These are phyloP conservation scores for Corylus avellana DNA, from an alignment of 306 rosid species.

Conservation along the genomic window DNA sequence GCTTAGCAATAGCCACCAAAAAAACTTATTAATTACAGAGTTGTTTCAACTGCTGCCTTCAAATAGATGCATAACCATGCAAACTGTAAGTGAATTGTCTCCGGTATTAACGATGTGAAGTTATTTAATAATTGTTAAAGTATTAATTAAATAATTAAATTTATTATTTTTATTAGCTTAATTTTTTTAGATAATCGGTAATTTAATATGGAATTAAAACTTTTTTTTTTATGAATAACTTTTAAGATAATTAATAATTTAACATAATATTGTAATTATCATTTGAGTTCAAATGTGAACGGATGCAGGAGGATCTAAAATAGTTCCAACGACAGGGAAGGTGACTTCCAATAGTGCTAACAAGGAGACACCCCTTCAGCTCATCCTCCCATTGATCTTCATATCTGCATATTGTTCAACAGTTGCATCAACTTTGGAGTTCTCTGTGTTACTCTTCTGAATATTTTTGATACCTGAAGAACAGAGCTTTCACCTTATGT, in stretches of 20 bases:
- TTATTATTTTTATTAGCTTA: too few species aligned
- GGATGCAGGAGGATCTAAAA: slow-evolving; percentile 7
- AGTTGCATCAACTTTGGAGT: background rate
- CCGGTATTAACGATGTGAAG: background rate
- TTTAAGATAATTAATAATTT: too few species aligned
- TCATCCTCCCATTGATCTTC: background rate
- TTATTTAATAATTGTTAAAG: background rate
- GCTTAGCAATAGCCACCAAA: background rate
- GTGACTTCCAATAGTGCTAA: background rate
- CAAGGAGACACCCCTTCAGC: slow-evolving; percentile 4
- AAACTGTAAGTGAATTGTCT: too few species aligned
- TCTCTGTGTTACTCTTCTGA: background rate
- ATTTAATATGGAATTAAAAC: too few species aligned
- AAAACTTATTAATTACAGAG: background rate
- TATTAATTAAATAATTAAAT: too few species aligned
- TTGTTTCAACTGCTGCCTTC: too few species aligned
- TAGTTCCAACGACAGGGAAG: background rate
- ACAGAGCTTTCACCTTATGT: background rate
- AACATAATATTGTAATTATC: background rate
- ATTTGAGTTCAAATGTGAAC: background rate
- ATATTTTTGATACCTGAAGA: background rate
- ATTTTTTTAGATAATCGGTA: too few species aligned
- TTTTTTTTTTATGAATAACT: too few species aligned
- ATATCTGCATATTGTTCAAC: background rate
- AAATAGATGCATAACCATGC: too few species aligned